These are phyloP conservation scores for Chlorella sp. DNA, from an alignment of 139 green algal species.

Conservation along the genomic window DNA sequence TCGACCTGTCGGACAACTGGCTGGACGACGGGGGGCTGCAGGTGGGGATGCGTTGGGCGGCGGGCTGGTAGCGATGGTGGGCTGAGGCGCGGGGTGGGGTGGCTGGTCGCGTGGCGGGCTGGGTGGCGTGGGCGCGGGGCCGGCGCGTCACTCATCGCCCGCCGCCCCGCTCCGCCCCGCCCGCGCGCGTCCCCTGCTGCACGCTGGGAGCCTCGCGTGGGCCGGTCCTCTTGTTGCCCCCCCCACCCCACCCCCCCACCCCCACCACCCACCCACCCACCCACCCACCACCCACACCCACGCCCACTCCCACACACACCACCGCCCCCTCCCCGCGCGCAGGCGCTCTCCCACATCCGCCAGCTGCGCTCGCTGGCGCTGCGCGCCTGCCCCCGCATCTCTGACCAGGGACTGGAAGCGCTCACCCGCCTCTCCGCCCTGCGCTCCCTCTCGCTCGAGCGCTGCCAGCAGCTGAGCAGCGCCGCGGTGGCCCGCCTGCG, in stretches of 20 bases:
- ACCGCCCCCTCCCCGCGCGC: background rate
- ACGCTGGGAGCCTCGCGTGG: background rate
- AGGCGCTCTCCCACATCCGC: conserved; percentile 9
- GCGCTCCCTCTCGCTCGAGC: conserved; percentile 1
- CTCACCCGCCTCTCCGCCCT: conserved; percentile 5
- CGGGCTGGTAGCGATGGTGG: background rate
- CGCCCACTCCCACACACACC: background rate
- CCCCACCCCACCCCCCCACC: too few relatives aligned
- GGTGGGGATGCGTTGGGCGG: background rate
- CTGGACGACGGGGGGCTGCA: conserved; percentile 25
- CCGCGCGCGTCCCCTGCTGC: background rate
- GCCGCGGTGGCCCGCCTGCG: conserved; percentile 4
- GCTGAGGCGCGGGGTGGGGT: background rate
- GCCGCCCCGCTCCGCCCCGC: background rate
- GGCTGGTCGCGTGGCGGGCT: background rate
- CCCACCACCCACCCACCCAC: background rate
- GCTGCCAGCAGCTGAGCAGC: conserved; percentile 1
- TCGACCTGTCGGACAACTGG: too few relatives aligned
- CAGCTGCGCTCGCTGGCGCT: conserved; percentile 12
- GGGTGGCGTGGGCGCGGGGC: background rate
- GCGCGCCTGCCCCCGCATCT: conserved; percentile 8
- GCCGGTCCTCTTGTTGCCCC: background rate
- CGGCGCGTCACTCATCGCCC: background rate
- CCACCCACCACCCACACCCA: background rate
- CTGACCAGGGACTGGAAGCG: conserved; percentile 7